phyloP scores from a whole-genome alignment of 306 rosid species.

The Rosa persica region DNA sequence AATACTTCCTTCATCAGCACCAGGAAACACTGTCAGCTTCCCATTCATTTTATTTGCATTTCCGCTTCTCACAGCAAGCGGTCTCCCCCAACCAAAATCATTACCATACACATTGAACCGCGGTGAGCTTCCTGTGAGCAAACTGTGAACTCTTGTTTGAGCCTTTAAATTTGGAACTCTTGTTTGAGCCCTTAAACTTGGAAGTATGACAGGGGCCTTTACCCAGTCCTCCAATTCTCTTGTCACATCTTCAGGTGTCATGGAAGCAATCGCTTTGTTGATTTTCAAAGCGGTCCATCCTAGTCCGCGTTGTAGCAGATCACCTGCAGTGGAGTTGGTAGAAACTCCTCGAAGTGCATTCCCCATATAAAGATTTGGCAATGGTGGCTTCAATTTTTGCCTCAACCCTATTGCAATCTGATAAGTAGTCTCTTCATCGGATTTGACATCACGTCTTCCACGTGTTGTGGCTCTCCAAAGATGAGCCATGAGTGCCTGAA shows the following conservation, averaged over 20 bases:
- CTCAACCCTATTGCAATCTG: neutral
- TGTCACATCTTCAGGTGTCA: constrained; percentile 17
- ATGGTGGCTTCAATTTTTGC: constrained; percentile 24
- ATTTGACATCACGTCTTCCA: neutral
- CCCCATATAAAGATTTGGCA: constrained; percentile 31
- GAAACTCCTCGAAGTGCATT: neutral
- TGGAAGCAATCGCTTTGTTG: constrained; percentile 26
- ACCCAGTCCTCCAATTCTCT: constrained; percentile 27
- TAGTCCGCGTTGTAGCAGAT: constrained; percentile 19
- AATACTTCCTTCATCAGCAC: constrained; percentile 45
- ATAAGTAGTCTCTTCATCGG: neutral
- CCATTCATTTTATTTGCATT: neutral
- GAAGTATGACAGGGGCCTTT: constrained; percentile 8
- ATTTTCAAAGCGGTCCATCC: constrained; percentile 37
- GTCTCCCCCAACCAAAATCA: constrained; percentile 24
- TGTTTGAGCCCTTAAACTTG: neutral
- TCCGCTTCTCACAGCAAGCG: neutral
- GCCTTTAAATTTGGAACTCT: neutral
- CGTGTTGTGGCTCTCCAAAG: constrained; percentile 9
- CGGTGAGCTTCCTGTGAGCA: constrained; percentile 36
- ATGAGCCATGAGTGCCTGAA: constrained; percentile 10
- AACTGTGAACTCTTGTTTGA: neutral
- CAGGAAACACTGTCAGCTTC: constrained; percentile 19
- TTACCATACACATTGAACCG: constrained; percentile 41
- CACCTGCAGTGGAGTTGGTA: constrained; percentile 25